These are phyloP conservation scores for Trichosporon asahii DNA, from an alignment of 1,284 basidiomycete species.

Conservation along the genomic window DNA sequence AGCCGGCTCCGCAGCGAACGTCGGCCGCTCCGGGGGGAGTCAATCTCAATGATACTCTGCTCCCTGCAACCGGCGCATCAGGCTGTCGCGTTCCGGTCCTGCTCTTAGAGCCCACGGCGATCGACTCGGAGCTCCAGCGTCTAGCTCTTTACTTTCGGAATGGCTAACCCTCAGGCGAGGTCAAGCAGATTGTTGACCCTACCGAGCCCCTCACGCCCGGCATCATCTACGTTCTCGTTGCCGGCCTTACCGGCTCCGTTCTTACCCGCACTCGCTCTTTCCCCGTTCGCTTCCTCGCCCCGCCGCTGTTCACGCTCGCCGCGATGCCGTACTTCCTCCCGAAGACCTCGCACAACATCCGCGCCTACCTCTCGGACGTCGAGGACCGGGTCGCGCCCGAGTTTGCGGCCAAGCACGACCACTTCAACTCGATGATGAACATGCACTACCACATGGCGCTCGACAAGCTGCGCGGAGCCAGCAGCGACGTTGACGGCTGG, in stretches of 20 bases:
- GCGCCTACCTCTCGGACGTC: slow-evolving; percentile 63
- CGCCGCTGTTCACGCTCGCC: slow-evolving; percentile 64
- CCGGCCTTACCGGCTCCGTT: slow-evolving; percentile 80
- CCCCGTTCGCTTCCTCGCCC: slow-evolving; percentile 64
- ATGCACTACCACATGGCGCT: slow-evolving; percentile 60
- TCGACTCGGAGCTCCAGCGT: too few species aligned
- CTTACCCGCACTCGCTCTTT: slow-evolving; percentile 71
- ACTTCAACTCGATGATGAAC: slow-evolving; percentile 61
- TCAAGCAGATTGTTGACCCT: slow-evolving; percentile 73
- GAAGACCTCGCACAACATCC: slow-evolving; percentile 67
- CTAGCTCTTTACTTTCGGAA: too few species aligned
- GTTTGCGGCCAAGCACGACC: slow-evolving; percentile 65
- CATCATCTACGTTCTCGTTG: slow-evolving; percentile 79
- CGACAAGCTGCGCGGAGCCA: slow-evolving; percentile 55
- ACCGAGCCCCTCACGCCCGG: slow-evolving; percentile 81
- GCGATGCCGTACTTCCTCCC: slow-evolving; percentile 77
- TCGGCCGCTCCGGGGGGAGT: too few species aligned
- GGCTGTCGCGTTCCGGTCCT: too few species aligned
- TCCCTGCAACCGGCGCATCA: too few species aligned
- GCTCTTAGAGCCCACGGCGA: too few species aligned
- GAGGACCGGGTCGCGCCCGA: slow-evolving; percentile 68
- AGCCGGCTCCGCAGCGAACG: too few species aligned
- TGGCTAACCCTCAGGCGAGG: slow-evolving; percentile 59
- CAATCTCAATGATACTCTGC: too few species aligned
- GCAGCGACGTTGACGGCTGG: slow-evolving; percentile 34